Evolutionary conservation across 441 rosid species (phyloP).

Genomic region (Euphorbia schlechtendalii): DNA sequence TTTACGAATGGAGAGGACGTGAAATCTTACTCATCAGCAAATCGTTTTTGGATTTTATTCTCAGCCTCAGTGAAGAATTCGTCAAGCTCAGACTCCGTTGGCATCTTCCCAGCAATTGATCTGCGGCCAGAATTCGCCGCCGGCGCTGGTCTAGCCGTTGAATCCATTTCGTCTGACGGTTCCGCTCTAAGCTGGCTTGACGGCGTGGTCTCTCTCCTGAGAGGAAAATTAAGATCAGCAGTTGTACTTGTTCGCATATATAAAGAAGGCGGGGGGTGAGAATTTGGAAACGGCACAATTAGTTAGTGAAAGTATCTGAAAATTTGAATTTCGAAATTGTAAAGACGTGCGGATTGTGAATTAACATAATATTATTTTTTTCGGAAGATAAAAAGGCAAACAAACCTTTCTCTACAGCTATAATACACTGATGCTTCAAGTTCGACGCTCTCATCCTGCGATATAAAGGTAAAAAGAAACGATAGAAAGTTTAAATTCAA

Average conservation of each 20-base stretch:
- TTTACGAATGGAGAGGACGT: neutral
- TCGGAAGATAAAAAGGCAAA: neutral
- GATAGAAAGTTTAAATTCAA: constrained; percentile 14
- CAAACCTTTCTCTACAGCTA: constrained; percentile 38
- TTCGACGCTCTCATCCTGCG: constrained; percentile 51
- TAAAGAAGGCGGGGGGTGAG: constrained; percentile 1
- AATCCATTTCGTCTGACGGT: constrained; percentile 29
- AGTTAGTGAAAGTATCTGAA: neutral
- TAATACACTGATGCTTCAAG: constrained; percentile 49
- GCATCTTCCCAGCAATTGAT: constrained; percentile 33
- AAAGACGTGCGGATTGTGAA: no score
- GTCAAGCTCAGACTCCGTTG: constrained; percentile 51
- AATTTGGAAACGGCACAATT: constrained; percentile 22
- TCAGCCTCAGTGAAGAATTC: constrained; percentile 62
- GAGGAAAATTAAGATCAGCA: constrained; percentile 5
- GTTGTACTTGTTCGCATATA: neutral
- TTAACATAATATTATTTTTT: neutral
- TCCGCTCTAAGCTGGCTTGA: constrained; percentile 34
- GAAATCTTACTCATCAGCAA: constrained; percentile 46
- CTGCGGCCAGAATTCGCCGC: constrained; percentile 33
- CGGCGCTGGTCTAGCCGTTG: constrained; percentile 24
- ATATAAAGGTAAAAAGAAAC: constrained; percentile 12
- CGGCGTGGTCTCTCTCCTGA: constrained; percentile 40
- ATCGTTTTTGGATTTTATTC: constrained; percentile 35
- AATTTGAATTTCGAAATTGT: constrained; percentile 29